phyloP scores from a whole-genome alignment of 495 filamentous ascomycete genomes.

The Xylaria venustula region DNA sequence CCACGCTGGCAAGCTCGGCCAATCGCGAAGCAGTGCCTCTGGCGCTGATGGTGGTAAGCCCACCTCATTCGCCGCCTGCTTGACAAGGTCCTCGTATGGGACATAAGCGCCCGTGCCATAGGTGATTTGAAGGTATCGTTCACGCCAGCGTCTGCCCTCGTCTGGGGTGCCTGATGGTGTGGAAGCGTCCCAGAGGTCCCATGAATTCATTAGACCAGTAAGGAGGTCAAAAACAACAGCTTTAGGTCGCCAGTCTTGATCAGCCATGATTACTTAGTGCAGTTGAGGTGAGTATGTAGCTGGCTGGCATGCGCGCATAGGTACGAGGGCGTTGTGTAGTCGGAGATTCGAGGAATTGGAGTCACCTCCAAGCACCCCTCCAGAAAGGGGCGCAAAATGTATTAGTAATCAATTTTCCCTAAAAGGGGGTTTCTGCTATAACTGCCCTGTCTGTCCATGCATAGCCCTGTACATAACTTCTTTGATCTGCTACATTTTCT shows the following conservation, averaged over 20 bases:
- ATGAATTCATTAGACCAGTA: constrained; percentile 35
- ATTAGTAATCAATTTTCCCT: too few species aligned
- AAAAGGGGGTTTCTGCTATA: too few species aligned
- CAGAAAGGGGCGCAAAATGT: too few species aligned
- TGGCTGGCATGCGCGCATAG: too few species aligned
- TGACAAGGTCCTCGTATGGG: constrained; percentile 31
- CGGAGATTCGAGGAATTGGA: too few species aligned
- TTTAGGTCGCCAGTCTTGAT: constrained; percentile 22
- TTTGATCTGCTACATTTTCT: too few species aligned
- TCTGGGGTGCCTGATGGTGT: constrained; percentile 16
- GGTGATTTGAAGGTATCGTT: constrained; percentile 30
- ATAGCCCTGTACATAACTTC: too few species aligned
- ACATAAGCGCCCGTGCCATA: constrained; percentile 29
- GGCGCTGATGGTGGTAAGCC: constrained; percentile 26
- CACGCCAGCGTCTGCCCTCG: constrained; percentile 25
- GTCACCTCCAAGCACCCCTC: too few species aligned
- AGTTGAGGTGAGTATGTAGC: background rate
- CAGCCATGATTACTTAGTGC: background rate
- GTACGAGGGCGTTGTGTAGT: too few species aligned
- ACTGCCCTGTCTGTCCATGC: too few species aligned
- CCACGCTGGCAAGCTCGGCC: constrained; percentile 30
- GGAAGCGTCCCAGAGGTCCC: constrained; percentile 31
- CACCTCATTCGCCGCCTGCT: constrained; percentile 23
- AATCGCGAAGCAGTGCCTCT: constrained; percentile 20
- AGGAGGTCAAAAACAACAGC: constrained; percentile 37